Base-by-base conservation (phyloP, 2,329 filamentous ascomycete genomes). In the Penicillium hesseltinei region DNA sequence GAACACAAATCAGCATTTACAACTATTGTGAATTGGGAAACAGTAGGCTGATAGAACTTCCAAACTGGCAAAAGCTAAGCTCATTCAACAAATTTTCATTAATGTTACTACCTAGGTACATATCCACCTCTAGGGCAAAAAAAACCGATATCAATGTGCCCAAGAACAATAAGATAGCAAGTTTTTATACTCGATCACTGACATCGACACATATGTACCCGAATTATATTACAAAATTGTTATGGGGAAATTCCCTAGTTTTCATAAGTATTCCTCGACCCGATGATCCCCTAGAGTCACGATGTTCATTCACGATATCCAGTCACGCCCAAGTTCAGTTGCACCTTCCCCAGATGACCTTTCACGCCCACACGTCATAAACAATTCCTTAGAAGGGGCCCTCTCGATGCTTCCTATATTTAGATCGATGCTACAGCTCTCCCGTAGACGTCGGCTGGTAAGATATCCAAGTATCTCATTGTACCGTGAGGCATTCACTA, bases 271-370 rank as follows among this genome's bases (percentile, higher is more conserved):
- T 46, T 27, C 8, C 43, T 54, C 8, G 17, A 15, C 31, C 42
- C 5, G 45, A 33, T 43, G 52, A 54, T 50, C 52, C n/a, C 5
- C 3, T 8, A 25, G 5, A 27, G 33, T 54, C 46, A 44, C 46
- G 7, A 27, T 51, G 38, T 25, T 57, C 25, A 39, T 48, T 51
- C 52, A 62, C 38, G 60, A 51, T 63, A 53, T 59, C 54, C 21
- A n/a, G 55, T 66, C 64, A 66, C 57, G 57, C 62, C 54, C 55
- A 44, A 55, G 52, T 47, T 21, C 45, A 54, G 13, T 49, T 49
- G 17, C 51, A 42, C 46, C 54, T 53, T 56, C 48, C 57, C 52
- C 62, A 57, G 54, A 61, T 66, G 64, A 65, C 59, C 57, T 29
- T 48, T 17, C 31, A 54, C 51, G 51, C 50, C 56, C 63, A 56